Conservation (phyloP, 345 rosid species). For the Populus ilicifolia region DNA sequence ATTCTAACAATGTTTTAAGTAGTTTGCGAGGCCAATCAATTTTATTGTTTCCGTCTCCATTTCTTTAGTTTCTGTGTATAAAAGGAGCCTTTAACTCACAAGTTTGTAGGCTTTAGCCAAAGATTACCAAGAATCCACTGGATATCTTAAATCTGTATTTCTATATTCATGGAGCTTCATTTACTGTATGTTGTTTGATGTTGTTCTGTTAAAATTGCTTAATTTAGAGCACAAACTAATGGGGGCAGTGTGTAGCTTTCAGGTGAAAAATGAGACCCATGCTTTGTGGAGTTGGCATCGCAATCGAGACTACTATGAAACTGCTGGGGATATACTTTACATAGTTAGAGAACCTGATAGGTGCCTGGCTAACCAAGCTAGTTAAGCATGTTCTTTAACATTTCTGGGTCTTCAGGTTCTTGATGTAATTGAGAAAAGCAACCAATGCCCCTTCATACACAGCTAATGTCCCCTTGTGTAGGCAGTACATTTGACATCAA, state of each 20-base stretch:
- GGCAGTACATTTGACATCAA: background rate
- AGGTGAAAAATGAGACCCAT: conserved; percentile 86
- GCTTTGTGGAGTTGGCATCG: conserved; percentile 92
- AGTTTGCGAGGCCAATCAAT: too few species aligned
- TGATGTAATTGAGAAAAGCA: background rate
- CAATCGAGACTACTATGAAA: conserved; percentile 53
- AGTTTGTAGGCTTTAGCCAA: too few species aligned
- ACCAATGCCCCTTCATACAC: background rate
- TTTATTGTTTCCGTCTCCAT: too few species aligned
- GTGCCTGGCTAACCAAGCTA: conserved; percentile 32
- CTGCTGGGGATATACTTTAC: conserved; percentile 65
- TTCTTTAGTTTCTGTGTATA: too few species aligned
- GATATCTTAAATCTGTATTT: too few species aligned
- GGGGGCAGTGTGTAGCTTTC: conserved; percentile 4
- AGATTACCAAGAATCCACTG: too few species aligned
- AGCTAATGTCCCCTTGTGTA: background rate
- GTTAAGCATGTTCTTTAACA: background rate
- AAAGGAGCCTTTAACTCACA: too few species aligned
- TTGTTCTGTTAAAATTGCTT: background rate
- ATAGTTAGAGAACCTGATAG: conserved; percentile 71
- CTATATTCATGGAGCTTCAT: too few species aligned
- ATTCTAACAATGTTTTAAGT: too few species aligned
- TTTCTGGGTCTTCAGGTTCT: too few species aligned
- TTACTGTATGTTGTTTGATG: too few species aligned
- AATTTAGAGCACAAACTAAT: background rate